Conservation (phyloP, 495 filamentous ascomycete species). For the Trichoderma asperelloides region DNA sequence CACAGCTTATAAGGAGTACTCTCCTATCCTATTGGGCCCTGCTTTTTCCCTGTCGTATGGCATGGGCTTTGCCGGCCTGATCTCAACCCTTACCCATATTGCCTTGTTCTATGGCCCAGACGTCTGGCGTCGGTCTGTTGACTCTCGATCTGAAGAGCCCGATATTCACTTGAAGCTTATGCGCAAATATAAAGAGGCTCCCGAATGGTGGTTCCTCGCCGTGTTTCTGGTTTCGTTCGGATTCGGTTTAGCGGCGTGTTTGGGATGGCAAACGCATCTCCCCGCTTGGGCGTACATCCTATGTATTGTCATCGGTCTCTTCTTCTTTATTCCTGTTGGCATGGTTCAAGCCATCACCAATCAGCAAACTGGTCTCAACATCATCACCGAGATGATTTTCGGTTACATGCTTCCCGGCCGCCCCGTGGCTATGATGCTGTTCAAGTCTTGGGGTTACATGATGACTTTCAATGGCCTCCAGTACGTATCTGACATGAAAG, state of each 20-base stretch:
- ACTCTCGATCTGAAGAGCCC: constrained; percentile 42
- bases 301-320: constrained; percentile 35
- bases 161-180: constrained; percentile 59
- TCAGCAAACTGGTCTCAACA: constrained; percentile 48
- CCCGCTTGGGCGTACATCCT: constrained; percentile 49
- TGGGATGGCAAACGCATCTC: constrained; percentile 42
- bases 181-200: constrained; percentile 47
- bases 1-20: constrained; percentile 46
- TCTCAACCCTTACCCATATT: constrained; percentile 46
- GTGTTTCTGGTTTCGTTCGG: constrained; percentile 41
- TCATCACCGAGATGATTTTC: constrained; percentile 54
- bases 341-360: constrained; percentile 49
- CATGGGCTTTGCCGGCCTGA: constrained; percentile 50
- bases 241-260: constrained; percentile 42
- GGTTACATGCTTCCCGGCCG: constrained; percentile 52
- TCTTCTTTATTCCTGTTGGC: constrained; percentile 34
- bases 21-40: constrained; percentile 52
- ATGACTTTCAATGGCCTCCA: constrained; percentile 43
- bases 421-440: constrained; percentile 54
- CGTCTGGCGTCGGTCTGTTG: constrained; percentile 41
- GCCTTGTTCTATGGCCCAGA: constrained; percentile 48
- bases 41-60: constrained; percentile 51
- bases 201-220: constrained; percentile 54
- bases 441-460: constrained; percentile 57
- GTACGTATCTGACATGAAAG: constrained; percentile 35